Conservation (phyloP, 1,284 basidiomycete genomes). For the Fomitopsis betulina region DNA sequence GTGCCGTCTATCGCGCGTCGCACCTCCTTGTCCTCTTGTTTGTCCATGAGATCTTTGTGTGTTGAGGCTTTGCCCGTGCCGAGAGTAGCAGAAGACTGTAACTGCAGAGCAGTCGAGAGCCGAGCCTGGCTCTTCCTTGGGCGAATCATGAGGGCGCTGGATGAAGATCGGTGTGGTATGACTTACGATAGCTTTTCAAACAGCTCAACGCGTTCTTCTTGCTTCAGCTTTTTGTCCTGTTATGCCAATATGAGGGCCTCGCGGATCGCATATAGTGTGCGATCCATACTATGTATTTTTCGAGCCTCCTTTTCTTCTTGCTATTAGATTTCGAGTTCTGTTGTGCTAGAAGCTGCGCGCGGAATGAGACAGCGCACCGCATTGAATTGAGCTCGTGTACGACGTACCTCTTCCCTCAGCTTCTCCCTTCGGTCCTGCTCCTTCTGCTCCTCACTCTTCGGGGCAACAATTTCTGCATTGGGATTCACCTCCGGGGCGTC, state of each 20-base stretch:
- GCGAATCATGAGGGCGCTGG: conserved; percentile 9
- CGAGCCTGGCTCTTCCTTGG: conserved; percentile 71
- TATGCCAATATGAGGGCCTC: not conserved
- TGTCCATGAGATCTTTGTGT: conserved; percentile 54
- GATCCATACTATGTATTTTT: conserved; percentile 74
- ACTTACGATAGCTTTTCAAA: conserved; percentile 73
- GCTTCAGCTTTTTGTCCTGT: conserved; percentile 83
- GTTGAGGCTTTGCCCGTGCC: conserved; percentile 65
- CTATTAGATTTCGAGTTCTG: conserved; percentile 67
- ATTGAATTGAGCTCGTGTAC: not conserved
- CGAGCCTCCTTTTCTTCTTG: conserved; percentile 78
- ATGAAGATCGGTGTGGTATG: conserved; percentile 13
- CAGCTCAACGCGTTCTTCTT: conserved; percentile 70
- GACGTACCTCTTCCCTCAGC: conserved; percentile 57
- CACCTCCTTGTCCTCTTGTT: conserved; percentile 56
- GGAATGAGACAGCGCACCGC: not conserved
- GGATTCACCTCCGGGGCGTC: conserved; percentile 34
- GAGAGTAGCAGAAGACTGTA: conserved; percentile 76
- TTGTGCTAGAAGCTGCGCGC: conserved; percentile 43
- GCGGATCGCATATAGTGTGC: not conserved
- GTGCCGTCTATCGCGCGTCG: conserved; percentile 46
- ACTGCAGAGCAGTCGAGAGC: conserved; percentile 46
- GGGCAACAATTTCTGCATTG: conserved; percentile 55
- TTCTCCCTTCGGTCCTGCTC: conserved; percentile 56
- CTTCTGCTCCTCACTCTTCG: conserved; percentile 59